Base-by-base conservation (phyloP, 208 protist species). In the Leishmania turanica region DNA sequence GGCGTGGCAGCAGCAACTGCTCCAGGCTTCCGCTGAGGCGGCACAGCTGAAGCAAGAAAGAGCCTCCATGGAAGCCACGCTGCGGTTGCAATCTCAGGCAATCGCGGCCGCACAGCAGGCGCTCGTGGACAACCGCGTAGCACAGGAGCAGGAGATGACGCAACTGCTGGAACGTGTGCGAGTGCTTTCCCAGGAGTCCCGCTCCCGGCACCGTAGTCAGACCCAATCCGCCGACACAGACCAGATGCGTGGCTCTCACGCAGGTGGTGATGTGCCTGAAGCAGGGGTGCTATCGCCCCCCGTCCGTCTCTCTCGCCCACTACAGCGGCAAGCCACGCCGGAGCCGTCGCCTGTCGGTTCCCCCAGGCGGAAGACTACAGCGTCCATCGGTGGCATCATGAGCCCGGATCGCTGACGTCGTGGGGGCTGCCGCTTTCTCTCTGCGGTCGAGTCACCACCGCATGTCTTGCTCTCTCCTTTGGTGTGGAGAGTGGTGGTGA, bases 1-100 rank as follows among this genome's bases (percentile, higher is more conserved):
- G 68, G 82, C 82, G 73, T 92, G 91, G 89, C 91, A 92, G 75
- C 71, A 77, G 76, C 79, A 80, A 56, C 78, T 94, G 71, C 84
- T 69, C 11, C 81, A 88, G 37, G 76, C 84, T 31, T 78, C 74
- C 27, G 24, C 37, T 9, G 78, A 91, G 49, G 76, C 85, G 11
- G 78, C 62, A 27, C 75, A 84, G 65, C 60, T 82, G 19, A 70
- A 77, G 27, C 31, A 73, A 27, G 80, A 76, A 21, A 82, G 76
- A 34, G 65, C 77, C 4, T 79, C 74, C 64, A 84, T 91, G 84
- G 75, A 83, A 81, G 68, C 69, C 19, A 89, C 88, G 54, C 65
- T 91, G 54, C 64, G 49, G 73, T 69, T 88, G 82, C 88, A 91
- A 83, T 84, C 88, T 21, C 80, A 88, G 54, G 87, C 88, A 1